Conservation (phyloP, 345 rosid species). For the Camelina hispida region DNA sequence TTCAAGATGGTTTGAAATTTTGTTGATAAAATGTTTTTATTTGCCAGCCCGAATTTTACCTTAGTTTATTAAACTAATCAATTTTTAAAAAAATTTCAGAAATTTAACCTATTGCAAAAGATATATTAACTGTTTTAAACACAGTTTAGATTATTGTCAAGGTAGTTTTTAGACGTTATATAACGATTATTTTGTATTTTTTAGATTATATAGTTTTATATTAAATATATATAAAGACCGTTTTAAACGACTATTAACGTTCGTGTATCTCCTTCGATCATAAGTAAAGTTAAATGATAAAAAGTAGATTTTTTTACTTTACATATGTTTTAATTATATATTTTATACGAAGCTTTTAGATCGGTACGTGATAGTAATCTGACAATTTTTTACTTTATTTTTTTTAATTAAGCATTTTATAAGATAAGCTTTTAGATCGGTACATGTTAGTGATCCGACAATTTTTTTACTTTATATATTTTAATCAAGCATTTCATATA, state of each 20-base stretch:
- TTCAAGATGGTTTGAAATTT: too few relatives aligned
- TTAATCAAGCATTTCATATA: too few relatives aligned
- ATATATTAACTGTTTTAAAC: neutral
- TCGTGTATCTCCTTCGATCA: neutral
- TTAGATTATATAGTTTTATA: neutral
- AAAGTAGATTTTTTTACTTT: neutral
- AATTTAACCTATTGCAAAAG: neutral
- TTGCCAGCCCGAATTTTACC: neutral
- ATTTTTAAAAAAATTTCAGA: too few relatives aligned
- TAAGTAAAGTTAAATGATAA: neutral
- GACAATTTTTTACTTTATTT: too few relatives aligned
- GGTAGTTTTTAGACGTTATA: neutral
- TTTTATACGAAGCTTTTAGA: neutral
- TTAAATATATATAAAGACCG: neutral
- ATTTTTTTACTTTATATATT: neutral
- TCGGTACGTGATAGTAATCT: too few relatives aligned
- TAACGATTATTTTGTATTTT: neutral
- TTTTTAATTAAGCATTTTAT: too few relatives aligned
- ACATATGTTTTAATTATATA: neutral
- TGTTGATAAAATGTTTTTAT: neutral
- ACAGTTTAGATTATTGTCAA: neutral
- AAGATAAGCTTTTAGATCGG: neutral
- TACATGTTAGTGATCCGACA: neutral
- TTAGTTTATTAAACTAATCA: neutral
- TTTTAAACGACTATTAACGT: neutral